Base-by-base conservation (phyloP, 495 filamentous ascomycete genomes). In the Wilcoxina mikolae region DNA sequence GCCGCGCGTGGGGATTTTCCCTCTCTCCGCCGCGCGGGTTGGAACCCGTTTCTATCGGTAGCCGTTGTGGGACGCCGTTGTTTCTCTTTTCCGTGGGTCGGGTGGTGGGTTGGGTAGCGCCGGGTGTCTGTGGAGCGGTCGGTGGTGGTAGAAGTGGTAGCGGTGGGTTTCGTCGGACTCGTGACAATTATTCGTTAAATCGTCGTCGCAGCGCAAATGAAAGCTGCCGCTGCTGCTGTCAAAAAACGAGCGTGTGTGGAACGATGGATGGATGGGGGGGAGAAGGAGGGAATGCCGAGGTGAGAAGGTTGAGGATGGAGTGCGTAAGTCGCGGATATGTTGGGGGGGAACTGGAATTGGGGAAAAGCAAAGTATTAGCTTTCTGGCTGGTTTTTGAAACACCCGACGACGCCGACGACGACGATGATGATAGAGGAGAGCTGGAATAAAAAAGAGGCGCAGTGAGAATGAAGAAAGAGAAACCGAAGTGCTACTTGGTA, bases 1-100 rank as follows among this genome's bases (percentile, higher is more conserved):
- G 35, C 35, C 35, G 35, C 35, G n/a, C n/a, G 35, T 18, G 12
- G 35, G 35, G 35, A 39, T 39, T n/a, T n/a, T n/a, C 43, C 22
- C 43, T 22, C 17, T 46, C 43, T 20, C 43, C 43, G 43, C 43
- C 43, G 43, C 43, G 43, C 12, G 43, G 43, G 43, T 46, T 17
- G 23, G 12, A 46, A 46, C 43, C 15, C 17, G 43, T 46, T n/a
- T 46, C 43, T 18, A 46, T 46, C 43, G 43, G 17, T 46, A 18
- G 43, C 9, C 43, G 43, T 46, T 23, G 43, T 25, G 12, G 43
- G 23, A 46, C 43, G 43, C 43, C 35, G 35, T 39, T 12, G 35
- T 39, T 39, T 3, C 20, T 18, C 20, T 39, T 12, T 39, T 39
- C 35, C 35, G 43, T 46, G 43, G 43, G n/a, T 18, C n/a, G 43